Conservation (phyloP, 805 yeast genomes). For the Starmerella stigmatis region DNA sequence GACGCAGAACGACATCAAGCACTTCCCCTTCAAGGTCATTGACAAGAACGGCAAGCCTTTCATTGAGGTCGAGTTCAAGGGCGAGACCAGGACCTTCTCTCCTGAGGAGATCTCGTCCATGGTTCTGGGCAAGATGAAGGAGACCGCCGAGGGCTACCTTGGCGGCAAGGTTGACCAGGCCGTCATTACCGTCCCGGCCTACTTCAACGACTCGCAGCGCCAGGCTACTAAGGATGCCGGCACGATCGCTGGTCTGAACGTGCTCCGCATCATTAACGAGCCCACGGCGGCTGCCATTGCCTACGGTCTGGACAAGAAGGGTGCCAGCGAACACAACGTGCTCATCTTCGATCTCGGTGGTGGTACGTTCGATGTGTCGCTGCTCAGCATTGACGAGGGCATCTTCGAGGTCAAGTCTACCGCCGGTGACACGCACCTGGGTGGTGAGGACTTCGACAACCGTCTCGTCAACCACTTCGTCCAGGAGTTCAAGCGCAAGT, state of each 20-base stretch:
- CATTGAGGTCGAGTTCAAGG: constrained; percentile 78
- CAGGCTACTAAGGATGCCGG: constrained; percentile 98
- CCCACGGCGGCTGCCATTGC: constrained; percentile 99
- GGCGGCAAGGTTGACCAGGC: constrained; percentile 82
- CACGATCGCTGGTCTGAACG: constrained; percentile 90
- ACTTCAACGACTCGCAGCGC: constrained; percentile 95
- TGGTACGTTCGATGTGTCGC: constrained; percentile 96
- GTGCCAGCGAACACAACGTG: constrained; percentile 74
- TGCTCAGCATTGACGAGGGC: constrained; percentile 88
- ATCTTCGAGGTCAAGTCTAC: constrained; percentile 95
- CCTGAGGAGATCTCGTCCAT: constrained; percentile 93
- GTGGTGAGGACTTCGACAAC: constrained; percentile 98
- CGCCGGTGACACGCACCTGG: constrained; percentile 83
- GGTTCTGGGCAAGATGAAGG: constrained; percentile 87
- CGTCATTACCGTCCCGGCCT: constrained; percentile 93
- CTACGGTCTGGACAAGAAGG: constrained; percentile 68
- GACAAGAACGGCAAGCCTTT: constrained; percentile 78
- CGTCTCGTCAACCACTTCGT: constrained; percentile 89
- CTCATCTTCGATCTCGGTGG: constrained; percentile 95
- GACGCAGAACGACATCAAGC: constrained; percentile 70
- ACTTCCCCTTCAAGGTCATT: constrained; percentile 75
- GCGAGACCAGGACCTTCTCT: constrained; percentile 74
- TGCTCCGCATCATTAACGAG: constrained; percentile 88
- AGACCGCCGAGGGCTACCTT: constrained; percentile 81
- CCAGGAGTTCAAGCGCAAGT: constrained; percentile 94